Evolutionary conservation across 164 flowering plant genomes (phyloP), one percentile per base, ranked within the genome.

Genomic region (Aristolochia contorta): DNA sequence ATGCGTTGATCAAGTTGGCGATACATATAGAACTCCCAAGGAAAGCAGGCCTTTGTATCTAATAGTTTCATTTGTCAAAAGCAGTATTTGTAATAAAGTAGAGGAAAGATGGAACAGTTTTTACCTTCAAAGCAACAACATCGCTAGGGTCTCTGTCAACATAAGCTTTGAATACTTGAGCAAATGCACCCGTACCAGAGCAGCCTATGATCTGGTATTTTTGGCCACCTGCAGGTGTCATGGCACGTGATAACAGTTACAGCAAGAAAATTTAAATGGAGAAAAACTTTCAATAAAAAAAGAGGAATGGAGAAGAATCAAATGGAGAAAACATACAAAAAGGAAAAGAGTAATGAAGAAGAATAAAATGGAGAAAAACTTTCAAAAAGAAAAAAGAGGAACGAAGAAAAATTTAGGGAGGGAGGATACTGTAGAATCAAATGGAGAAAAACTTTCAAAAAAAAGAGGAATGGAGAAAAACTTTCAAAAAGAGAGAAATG

Each of bases 11-110:
- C 99, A 70, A 94, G 91, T 62, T 80, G 87, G 16, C 93, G 87
- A 64, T 94, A 91, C 89, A 94, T 81, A 78, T 91, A 83, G 71
- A 94, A 94, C 67, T 94, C 99, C 99, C 97, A 94, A 58, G 93
- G 71, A 88, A 94, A 57, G 97, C 74, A 59, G 99, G 99, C 67
- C 71, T 84, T 78, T 94, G 99, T 68, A 94, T 80, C 99, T 94
- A 15, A 23, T 53, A 22, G 27, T 12, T 53, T 20, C n/a, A n/a
- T n/a, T n/a, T 23, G 13, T 50, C 7, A 50, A n/a, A 50, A 10
- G 0, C 30, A 22, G 16, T 53, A 53, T 12, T 13, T 37, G 7
- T 37, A 37, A 37, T 4, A 8, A 37, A 37, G 43, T 37, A 37
- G 41, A 19, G 33, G 30, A 21, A 62, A 25, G 14, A 48, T 24